A percentile compares a stretch with the other conserved stretches of the same genome.
phyloP scores from a whole-genome alignment of 2,329 filamentous ascomycete genomes.

The Fusarium redolens region DNA sequence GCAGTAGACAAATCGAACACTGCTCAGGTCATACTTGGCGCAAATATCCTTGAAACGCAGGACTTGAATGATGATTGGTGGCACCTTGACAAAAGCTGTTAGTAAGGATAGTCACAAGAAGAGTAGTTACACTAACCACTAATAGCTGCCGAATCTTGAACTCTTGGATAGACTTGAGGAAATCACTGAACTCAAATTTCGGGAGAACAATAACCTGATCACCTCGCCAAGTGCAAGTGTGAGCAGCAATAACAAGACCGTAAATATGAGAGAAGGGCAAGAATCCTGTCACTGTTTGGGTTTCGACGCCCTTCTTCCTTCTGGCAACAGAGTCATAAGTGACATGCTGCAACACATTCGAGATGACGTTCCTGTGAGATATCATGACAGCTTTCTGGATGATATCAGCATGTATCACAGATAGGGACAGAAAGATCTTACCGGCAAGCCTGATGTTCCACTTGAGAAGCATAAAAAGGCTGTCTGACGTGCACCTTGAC shows the following conservation, averaged over 20 bases:
- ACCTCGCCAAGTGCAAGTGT: slow-evolving; percentile 74
- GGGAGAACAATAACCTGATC: slow-evolving; percentile 79
- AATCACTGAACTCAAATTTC: slow-evolving; percentile 78
- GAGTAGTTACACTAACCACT: background rate
- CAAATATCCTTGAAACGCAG: slow-evolving; percentile 1
- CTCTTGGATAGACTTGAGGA: slow-evolving; percentile 53
- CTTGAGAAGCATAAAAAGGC: slow-evolving; percentile 85
- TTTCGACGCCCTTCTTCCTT: slow-evolving; percentile 52
- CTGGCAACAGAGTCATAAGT: slow-evolving; percentile 53
- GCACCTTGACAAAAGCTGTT: background rate
- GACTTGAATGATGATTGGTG: slow-evolving; percentile 25
- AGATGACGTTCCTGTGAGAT: slow-evolving; percentile 81
- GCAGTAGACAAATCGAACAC: slow-evolving; percentile 12
- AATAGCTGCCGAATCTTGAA: slow-evolving; percentile 28
- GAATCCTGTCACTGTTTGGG: slow-evolving; percentile 69
- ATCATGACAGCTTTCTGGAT: slow-evolving; percentile 84
- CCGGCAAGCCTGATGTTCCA: slow-evolving; percentile 81
- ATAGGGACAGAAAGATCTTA: slow-evolving; percentile 45
- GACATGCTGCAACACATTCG: slow-evolving; percentile 74
- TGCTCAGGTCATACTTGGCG: slow-evolving; percentile 27
- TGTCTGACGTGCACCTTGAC: slow-evolving; percentile 73
- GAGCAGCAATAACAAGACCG: slow-evolving; percentile 76
- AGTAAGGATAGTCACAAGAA: accelerated
- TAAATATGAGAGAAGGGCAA: slow-evolving; percentile 88
- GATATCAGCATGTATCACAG: background rate